Evolutionary conservation across 2,329 filamentous ascomycete species (phyloP).

Genomic region (Colletotrichum costaricense): DNA sequence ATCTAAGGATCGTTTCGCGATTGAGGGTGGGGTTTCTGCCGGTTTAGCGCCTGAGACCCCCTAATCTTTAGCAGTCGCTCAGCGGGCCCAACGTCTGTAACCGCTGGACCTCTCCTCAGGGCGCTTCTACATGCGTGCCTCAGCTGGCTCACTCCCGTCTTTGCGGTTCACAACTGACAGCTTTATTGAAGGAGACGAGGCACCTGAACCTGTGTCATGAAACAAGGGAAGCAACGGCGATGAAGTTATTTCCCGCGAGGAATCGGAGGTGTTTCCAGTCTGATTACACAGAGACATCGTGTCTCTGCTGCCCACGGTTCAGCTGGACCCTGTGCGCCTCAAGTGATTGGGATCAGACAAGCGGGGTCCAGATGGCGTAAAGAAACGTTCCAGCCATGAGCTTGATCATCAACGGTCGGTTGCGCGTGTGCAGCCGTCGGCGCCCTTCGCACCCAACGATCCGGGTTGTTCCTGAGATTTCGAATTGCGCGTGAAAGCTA

Average conservation of each 20-base stretch:
- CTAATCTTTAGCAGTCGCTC: neutral
- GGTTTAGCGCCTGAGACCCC: neutral
- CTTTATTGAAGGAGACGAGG: neutral
- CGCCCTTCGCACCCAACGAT: neutral
- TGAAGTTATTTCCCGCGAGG: neutral
- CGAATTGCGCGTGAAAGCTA: too few relatives aligned
- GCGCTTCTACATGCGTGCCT: too few relatives aligned
- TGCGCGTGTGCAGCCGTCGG: neutral
- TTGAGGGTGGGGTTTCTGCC: neutral
- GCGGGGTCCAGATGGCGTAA: neutral
- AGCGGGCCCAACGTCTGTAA: neutral
- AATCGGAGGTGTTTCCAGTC: neutral
- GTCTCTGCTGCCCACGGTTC: neutral
- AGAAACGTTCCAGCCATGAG: neutral
- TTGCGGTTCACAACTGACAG: too few relatives aligned
- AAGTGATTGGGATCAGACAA: neutral
- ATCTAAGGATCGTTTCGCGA: rapidly evolving
- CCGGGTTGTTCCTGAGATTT: neutral
- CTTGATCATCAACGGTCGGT: neutral
- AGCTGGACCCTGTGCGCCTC: neutral
- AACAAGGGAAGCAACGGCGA: neutral
- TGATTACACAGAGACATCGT: neutral
- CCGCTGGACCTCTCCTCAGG: neutral
- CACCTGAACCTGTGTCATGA: neutral
- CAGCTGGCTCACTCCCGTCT: too few relatives aligned